Base-by-base conservation (phyloP, 2,329 filamentous ascomycete species). In the Taxawa tesnikishii region DNA sequence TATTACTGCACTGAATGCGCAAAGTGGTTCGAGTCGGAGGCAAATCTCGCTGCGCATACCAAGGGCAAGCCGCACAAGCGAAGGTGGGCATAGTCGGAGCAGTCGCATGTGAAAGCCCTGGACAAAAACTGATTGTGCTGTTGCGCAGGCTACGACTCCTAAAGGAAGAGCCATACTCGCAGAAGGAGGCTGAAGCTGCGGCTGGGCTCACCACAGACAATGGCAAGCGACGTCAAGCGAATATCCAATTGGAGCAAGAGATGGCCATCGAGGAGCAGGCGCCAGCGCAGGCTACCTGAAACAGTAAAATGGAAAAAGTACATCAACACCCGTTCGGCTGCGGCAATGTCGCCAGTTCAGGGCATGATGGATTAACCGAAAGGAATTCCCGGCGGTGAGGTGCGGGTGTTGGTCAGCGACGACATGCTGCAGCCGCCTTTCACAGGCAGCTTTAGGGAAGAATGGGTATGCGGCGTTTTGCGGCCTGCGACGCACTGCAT, bases 41-140 rank as follows among this genome's bases (percentile, higher is more conserved):
- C 70, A 46, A 92, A 83, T 46, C 63, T 93, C 36, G 65, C 69
- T 21, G 67, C 73, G 16, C 90, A 98, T 59, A 67, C 68, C 36
- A 83, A 80, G 56, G 84, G 83, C 46, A 98, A 94, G 62, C 83
- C 83, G 42, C 90, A 98, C 61, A 94, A 87, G 71, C 75, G 85
- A 65, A 80, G 81, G 83, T 84, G 51, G 42, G 56, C 49, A 30
- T 15, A 15, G n/a, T 25, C 14, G 38, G 4, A 12, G 13, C 14
- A 5, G 13, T 13, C 5, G 28, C 12, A 29, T 15, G 28, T n/a
- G 2, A 23, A 19, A 12, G n/a, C 24, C 17, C 17, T 16, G 10
- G 15, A 15, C 24, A 19, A n/a, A 25, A 9, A 15, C 11, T 6
- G 6, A 9, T 30, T 37, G 21, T 32, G 19, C 19, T 15, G 3